Evolutionary conservation across 768 basidiomycete genomes (phyloP).

Genomic region (Cyathus striatus): DNA sequence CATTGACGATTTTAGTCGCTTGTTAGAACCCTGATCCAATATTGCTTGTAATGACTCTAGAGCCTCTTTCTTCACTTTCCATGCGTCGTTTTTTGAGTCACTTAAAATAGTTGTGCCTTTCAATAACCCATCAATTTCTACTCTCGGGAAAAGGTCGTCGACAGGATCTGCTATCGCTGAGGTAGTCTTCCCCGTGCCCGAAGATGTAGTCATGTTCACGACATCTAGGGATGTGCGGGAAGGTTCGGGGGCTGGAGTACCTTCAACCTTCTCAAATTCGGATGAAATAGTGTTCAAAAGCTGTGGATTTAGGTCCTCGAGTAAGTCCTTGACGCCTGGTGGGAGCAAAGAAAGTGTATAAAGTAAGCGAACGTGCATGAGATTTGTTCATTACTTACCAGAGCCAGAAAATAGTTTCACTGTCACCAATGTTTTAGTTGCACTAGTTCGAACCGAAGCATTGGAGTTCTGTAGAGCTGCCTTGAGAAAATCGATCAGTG

Average conservation of each 20-base stretch:
- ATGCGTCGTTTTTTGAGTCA: conserved; percentile 87
- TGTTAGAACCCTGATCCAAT: conserved; percentile 88
- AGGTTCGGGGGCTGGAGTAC: conserved; percentile 71
- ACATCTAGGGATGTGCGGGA: conserved; percentile 75
- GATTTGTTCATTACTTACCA: conserved; percentile 37
- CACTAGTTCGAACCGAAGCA: conserved; percentile 87
- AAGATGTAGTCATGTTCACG: conserved; percentile 38
- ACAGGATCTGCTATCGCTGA: conserved; percentile 58
- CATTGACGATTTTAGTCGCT: conserved; percentile 86
- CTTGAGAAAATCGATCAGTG: conserved; percentile 90
- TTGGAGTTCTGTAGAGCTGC: conserved; percentile 86
- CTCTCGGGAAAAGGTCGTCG: conserved; percentile 92
- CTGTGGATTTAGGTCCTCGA: conserved; percentile 94
- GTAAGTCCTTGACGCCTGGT: conserved; percentile 85
- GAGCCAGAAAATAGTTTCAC: conserved; percentile 89
- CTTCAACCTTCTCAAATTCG: conserved; percentile 93
- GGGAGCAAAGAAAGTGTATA: conserved; percentile 1
- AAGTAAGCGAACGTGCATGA: not conserved
- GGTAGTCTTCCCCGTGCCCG: conserved; percentile 35
- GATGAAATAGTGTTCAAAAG: conserved; percentile 82
- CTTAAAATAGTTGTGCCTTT: conserved; percentile 78
- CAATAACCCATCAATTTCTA: conserved; percentile 85
- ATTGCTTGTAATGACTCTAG: conserved; percentile 79
- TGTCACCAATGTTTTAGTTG: conserved; percentile 89
- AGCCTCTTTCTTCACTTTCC: conserved; percentile 96